These are phyloP conservation scores for Paxillus ammoniavirescens DNA, from an alignment of 768 basidiomycete species.

Conservation along the genomic window DNA sequence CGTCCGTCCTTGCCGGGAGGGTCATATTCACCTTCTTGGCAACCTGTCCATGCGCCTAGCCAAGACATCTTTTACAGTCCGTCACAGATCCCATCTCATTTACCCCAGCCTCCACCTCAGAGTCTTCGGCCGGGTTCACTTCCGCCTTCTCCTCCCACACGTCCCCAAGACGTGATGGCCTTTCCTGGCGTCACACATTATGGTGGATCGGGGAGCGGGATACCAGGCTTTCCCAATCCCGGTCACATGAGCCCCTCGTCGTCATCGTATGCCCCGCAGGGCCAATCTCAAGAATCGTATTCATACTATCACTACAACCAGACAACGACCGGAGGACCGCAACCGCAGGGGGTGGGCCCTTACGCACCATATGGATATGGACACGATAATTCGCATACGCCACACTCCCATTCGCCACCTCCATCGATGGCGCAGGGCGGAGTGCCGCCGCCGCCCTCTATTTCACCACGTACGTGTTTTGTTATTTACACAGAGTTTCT, in stretches of 20 bases:
- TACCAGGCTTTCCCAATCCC: not conserved
- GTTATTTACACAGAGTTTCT: slow-evolving; percentile 1
- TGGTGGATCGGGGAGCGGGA: not conserved
- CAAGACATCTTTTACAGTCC: slow-evolving; percentile 1
- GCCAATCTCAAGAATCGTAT: not conserved
- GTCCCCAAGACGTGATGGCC: not conserved
- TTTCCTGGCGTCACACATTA: not conserved
- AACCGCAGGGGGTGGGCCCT: not conserved
- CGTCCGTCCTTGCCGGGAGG: slow-evolving; percentile 10
- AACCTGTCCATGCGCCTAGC: not conserved
- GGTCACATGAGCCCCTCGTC: not conserved
- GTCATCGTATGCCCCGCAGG: not conserved
- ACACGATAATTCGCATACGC: not conserved
- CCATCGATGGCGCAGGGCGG: slow-evolving; percentile 6
- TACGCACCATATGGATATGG: slow-evolving; percentile 2
- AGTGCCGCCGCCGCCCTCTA: slow-evolving; percentile 18
- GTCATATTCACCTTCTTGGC: not conserved
- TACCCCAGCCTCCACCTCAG: not conserved
- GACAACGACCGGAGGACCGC: not conserved
- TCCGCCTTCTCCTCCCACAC: not conserved
- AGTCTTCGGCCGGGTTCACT: not conserved
- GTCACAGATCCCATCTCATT: not conserved
- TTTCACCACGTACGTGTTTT: slow-evolving; percentile 37
- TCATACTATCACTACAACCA: not conserved
- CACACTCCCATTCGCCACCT: not conserved